Percentiles rank a stretch among this genome's conserved stretches.
Evolutionary conservation across 441 rosid genomes (phyloP).

Genomic region (Melastoma candidum): DNA sequence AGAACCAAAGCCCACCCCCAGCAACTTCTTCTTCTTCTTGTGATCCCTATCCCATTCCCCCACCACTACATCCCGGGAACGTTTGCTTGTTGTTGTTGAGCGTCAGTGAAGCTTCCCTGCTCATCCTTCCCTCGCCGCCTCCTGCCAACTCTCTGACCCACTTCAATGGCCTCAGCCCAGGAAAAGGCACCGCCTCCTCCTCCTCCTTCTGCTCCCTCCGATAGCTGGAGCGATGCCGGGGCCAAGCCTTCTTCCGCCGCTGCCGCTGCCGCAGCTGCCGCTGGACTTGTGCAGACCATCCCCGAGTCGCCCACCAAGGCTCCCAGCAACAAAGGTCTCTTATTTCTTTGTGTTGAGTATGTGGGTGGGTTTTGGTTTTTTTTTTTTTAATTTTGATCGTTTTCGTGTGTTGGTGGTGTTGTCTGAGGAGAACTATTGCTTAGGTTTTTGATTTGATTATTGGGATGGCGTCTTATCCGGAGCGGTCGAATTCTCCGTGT

Average conservation of each 20-base stretch:
- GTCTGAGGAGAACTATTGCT: background rate
- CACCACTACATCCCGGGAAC: no score
- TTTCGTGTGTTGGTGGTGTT: background rate
- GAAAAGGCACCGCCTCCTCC: slow-evolving; percentile 43
- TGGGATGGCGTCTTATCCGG: no score
- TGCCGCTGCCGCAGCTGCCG: slow-evolving; percentile 13
- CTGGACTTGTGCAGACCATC: slow-evolving; percentile 38
- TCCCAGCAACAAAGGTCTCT: slow-evolving; percentile 34
- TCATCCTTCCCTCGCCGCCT: slow-evolving; percentile 33
- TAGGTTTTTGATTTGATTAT: no score
- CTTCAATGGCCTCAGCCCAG: slow-evolving; percentile 71
- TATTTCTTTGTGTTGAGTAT: background rate
- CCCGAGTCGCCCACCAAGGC: slow-evolving; percentile 25
- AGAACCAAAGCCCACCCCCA: no score
- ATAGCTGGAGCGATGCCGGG: slow-evolving; percentile 2
- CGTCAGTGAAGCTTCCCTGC: slow-evolving; percentile 37
- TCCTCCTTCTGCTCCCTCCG: slow-evolving; percentile 2
- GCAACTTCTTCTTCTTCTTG: no score
- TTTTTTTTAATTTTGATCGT: background rate
- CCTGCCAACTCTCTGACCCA: slow-evolving; percentile 49
- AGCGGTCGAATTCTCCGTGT: no score
- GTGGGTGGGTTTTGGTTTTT: background rate
- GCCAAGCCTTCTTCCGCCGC: slow-evolving; percentile 20
- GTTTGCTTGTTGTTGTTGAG: slow-evolving; percentile 22
- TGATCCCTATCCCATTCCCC: no score